Percentiles rank a stretch among this genome's conserved stretches.
phyloP scores from a whole-genome alignment of 495 filamentous ascomycete species.

The Penicillium roqueforti region DNA sequence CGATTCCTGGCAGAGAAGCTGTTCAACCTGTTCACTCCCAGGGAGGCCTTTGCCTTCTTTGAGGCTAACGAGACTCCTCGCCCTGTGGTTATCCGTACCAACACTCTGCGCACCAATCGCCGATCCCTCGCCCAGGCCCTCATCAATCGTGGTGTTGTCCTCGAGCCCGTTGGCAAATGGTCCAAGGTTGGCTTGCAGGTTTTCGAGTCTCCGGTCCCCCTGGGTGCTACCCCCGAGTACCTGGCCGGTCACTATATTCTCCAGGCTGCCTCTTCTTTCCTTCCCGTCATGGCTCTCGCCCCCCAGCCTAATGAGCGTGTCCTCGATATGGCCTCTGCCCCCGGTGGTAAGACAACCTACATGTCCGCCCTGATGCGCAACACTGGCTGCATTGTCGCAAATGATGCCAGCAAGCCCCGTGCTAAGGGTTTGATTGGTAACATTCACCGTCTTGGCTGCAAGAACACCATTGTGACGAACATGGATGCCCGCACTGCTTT shows the following conservation, averaged over 20 bases:
- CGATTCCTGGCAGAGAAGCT: slow-evolving; percentile 81
- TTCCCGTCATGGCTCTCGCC: slow-evolving; percentile 94
- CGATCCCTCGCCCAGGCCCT: slow-evolving; percentile 88
- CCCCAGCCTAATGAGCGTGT: slow-evolving; percentile 90
- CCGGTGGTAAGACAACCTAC: slow-evolving; percentile 96
- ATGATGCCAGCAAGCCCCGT: slow-evolving; percentile 90
- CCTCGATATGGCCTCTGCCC: slow-evolving; percentile 94
- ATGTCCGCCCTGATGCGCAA: slow-evolving; percentile 98
- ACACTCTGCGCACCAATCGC: slow-evolving; percentile 89
- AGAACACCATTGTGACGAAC: slow-evolving; percentile 92
- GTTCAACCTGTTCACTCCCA: slow-evolving; percentile 83
- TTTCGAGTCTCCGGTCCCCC: slow-evolving; percentile 87
- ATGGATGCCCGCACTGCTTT: slow-evolving; percentile 85
- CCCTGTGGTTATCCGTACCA: slow-evolving; percentile 86
- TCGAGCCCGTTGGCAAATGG: slow-evolving; percentile 98
- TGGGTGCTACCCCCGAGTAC: slow-evolving; percentile 98
- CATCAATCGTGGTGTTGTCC: slow-evolving; percentile 93
- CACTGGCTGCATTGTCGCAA: slow-evolving; percentile 92
- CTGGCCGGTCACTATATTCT: slow-evolving; percentile 96
- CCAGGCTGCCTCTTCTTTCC: slow-evolving; percentile 93
- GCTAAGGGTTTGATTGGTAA: slow-evolving; percentile 97
- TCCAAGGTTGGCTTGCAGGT: slow-evolving; percentile 95
- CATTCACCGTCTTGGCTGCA: slow-evolving; percentile 88
- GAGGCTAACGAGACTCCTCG: slow-evolving; percentile 94
- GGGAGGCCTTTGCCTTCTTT: slow-evolving; percentile 97